Evolutionary conservation across 257 asterid genomes (phyloP).

Genomic region (Przewalskia tangutica): DNA sequence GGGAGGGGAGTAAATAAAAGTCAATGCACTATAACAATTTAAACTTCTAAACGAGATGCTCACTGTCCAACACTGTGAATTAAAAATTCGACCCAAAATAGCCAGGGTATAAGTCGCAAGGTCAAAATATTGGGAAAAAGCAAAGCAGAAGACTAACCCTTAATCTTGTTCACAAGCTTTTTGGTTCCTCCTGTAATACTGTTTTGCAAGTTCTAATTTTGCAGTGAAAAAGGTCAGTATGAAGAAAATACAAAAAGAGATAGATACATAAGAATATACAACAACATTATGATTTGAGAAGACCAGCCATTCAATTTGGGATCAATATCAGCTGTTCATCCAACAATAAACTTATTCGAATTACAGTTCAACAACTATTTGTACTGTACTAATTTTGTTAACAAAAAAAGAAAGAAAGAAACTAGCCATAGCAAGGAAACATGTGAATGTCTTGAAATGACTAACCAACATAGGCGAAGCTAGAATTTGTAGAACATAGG

Average conservation of each 20-base stretch:
- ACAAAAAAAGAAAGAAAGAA: too few relatives aligned
- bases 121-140: background rate
- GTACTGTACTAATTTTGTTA: background rate
- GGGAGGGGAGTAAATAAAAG: background rate
- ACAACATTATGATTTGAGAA: background rate
- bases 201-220: conserved; percentile 42
- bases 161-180: conserved; percentile 67
- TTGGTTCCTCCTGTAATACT: conserved; percentile 78
- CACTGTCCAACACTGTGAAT: background rate
- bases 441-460: background rate
- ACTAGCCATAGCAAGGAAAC: background rate
- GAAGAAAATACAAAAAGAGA: background rate
- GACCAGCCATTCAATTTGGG: background rate
- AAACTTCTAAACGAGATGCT: background rate
- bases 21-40: background rate
- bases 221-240: conserved; percentile 1
- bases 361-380: background rate
- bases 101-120: background rate
- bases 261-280: background rate
- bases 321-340: background rate
- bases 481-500: too few relatives aligned
- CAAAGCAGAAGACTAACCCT: conserved; percentile 37
- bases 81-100: background rate
- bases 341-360: background rate
- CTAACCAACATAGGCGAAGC: too few relatives aligned